Percentiles rank a stretch among this genome's conserved stretches.
These are phyloP conservation scores for Candida freyschussii DNA, from an alignment of 1,139 yeast genomes.

Conservation along the genomic window DNA sequence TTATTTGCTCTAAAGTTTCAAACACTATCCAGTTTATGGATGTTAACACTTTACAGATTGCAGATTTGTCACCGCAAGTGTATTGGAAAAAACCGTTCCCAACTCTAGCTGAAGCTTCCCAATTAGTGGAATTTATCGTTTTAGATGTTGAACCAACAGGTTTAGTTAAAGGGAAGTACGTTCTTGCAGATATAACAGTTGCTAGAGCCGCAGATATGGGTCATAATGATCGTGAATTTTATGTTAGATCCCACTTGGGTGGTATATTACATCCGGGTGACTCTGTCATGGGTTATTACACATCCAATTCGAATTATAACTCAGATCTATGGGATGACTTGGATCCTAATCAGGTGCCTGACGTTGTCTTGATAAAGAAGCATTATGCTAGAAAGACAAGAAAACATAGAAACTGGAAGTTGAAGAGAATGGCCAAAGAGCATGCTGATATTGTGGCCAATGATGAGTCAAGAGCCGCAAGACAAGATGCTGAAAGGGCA, in stretches of 20 bases:
- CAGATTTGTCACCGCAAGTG: conserved; percentile 69
- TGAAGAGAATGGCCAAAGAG: conserved; percentile 97
- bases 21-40: conserved; percentile 84
- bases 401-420: conserved; percentile 88
- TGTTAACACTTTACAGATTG: conserved; percentile 73
- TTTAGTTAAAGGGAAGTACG: conserved; percentile 70
- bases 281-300: conserved; percentile 84
- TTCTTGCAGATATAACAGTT: conserved; percentile 85
- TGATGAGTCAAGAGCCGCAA: conserved; percentile 72
- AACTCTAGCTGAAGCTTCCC: conserved; percentile 70
- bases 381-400: conserved; percentile 75
- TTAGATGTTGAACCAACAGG: conserved; percentile 95
- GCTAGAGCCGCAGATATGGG: conserved; percentile 87
- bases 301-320: conserved; percentile 81
- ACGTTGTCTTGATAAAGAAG: conserved; percentile 89
- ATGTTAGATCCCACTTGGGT: conserved; percentile 86
- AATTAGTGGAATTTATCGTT: conserved; percentile 82
- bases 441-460: conserved; percentile 82
- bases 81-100: conserved; percentile 89
- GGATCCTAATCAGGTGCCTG: conserved; percentile 62
- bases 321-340: conserved; percentile 76
- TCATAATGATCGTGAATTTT: conserved; percentile 71
- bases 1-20: conserved; percentile 77
- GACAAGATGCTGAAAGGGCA: conserved; percentile 85
- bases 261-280: conserved; percentile 95